phyloP scores from a whole-genome alignment of 2,329 filamentous ascomycete genomes.

The Lasiodiplodia sp. region DNA sequence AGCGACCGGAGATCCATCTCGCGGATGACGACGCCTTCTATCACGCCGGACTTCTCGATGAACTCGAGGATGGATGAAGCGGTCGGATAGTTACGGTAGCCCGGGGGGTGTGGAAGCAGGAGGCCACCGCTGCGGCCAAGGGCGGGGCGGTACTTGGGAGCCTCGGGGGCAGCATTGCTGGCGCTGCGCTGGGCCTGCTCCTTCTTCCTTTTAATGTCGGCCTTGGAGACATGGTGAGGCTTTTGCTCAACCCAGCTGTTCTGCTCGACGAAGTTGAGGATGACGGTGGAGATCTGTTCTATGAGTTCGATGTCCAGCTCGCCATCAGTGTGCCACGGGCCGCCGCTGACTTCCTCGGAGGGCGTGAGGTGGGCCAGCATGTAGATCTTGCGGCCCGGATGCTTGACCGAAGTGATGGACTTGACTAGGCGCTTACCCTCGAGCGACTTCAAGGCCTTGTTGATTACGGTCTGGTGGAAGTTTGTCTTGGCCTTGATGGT shows the following conservation, averaged over 20 bases:
- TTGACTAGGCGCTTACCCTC: slow-evolving; percentile 84
- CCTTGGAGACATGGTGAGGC: slow-evolving; percentile 41
- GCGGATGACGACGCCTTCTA: slow-evolving; percentile 65
- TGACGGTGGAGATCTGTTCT: slow-evolving; percentile 72
- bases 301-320: slow-evolving; percentile 91
- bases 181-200: slow-evolving; percentile 38
- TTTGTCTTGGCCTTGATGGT: slow-evolving; percentile 80
- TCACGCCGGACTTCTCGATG: slow-evolving; percentile 72
- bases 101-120: slow-evolving; percentile 63
- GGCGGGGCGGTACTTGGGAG: slow-evolving; percentile 34
- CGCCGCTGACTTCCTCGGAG: slow-evolving; percentile 88
- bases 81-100: slow-evolving; percentile 81
- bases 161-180: slow-evolving; percentile 37
- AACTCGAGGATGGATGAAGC: slow-evolving; percentile 77
- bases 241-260: slow-evolving; percentile 71
- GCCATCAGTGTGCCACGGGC: slow-evolving; percentile 92
- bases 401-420: slow-evolving; percentile 89
- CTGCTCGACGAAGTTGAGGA: slow-evolving; percentile 76
- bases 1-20: slow-evolving; percentile 84
- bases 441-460: slow-evolving; percentile 82
- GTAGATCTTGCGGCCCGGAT: slow-evolving; percentile 92
- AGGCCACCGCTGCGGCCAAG: slow-evolving; percentile 36
- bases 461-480: slow-evolving; percentile 83
- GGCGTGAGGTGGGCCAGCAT: slow-evolving; percentile 87
- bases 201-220: slow-evolving; percentile 45